A percentile compares a stretch with the other conserved stretches of the same genome.
phyloP scores from a whole-genome alignment of 305 asterid species.

The Fraxinus sp. region DNA sequence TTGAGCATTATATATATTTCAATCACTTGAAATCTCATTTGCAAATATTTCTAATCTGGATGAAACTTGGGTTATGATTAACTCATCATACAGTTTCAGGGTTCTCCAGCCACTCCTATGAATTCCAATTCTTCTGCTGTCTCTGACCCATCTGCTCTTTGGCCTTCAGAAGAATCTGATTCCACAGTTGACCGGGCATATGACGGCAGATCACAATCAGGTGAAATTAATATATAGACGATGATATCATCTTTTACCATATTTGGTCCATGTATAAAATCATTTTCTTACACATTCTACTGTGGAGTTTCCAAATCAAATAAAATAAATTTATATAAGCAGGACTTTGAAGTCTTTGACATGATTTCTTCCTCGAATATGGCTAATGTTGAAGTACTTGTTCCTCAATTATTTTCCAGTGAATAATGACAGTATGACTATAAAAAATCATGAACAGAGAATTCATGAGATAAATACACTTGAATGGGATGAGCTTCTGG shows the following conservation, averaged over 20 bases:
- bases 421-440: conserved; percentile 38
- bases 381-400: conserved; percentile 23
- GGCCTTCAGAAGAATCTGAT: conserved; percentile 48
- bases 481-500: conserved; percentile 97
- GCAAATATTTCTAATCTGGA: background rate
- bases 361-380: conserved; percentile 14
- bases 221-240: conserved; percentile 12
- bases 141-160: conserved; percentile 40
- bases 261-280: background rate
- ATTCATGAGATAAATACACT: conserved; percentile 90
- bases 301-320: background rate
- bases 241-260: background rate
- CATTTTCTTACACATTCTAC: background rate
- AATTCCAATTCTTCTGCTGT: conserved; percentile 41
- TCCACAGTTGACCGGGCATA: conserved; percentile 34
- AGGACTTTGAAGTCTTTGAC: background rate
- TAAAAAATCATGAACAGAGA: conserved; percentile 63
- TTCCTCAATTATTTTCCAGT: conserved; percentile 46
- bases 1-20: background rate
- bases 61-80: conserved; percentile 22
- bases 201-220: conserved; percentile 28
- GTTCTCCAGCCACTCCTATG: conserved; percentile 68
- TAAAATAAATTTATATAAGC: background rate
- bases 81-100: conserved; percentile 47
- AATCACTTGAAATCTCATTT: background rate